These are phyloP conservation scores for Eimeria brunetti DNA, from an alignment of 169 alveolate genomes.

Conservation along the genomic window DNA sequence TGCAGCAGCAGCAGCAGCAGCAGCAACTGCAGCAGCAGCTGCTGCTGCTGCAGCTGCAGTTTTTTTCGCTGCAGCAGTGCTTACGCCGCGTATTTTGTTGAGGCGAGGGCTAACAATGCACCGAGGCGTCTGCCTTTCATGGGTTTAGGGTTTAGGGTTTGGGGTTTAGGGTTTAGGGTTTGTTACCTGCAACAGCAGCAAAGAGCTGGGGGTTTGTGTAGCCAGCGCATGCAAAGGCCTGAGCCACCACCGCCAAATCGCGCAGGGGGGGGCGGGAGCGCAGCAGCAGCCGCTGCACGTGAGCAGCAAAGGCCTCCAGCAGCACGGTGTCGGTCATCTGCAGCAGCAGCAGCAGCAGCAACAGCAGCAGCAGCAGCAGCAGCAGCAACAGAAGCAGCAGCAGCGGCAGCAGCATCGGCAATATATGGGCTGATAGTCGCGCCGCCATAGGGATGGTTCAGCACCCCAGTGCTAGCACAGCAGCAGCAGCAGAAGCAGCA, in stretches of 20 bases:
- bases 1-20: neutral
- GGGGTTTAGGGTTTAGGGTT: neutral
- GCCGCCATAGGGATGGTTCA: neutral
- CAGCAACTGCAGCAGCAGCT: neutral
- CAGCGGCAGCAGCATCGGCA: neutral
- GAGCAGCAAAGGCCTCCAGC: conserved; percentile 5
- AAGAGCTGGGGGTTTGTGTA: neutral
- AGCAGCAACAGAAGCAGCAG: neutral
- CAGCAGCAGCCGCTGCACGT: conserved; percentile 52
- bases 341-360: neutral
- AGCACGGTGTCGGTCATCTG: conserved; percentile 25
- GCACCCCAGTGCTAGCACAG: neutral
- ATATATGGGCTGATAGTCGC: neutral
- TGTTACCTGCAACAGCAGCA: conserved; percentile 6
- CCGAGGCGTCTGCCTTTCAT: neutral
- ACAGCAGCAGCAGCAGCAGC: neutral
- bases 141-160: neutral
- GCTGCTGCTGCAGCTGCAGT: conserved; percentile 26
- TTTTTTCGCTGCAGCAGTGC: neutral
- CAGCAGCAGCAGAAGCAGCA: neutral
- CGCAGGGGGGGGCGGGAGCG: conserved; percentile 9
- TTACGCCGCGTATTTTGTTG: neutral
- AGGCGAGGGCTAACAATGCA: no score
- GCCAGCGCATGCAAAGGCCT: conserved; percentile 5
- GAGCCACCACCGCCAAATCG: conserved; percentile 32